Conservation (phyloP, 2,329 filamentous ascomycete genomes). For the Fusarium luffae region DNA sequence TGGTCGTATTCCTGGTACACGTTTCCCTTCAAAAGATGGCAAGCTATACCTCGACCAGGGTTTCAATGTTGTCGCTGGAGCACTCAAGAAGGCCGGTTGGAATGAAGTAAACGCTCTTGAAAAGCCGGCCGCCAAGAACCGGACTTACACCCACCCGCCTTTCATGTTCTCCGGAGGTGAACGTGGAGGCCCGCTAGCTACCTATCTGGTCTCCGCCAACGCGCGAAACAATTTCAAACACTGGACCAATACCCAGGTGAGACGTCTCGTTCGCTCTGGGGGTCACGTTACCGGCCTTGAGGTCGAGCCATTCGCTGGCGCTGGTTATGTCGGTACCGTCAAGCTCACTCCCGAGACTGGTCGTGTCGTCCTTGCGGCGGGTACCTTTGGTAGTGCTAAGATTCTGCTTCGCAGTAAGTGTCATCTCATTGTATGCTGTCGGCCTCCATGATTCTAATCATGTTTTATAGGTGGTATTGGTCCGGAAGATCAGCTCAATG, state of each 20-base stretch:
- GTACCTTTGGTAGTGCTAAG: slow-evolving; percentile 13
- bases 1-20: slow-evolving; percentile 9
- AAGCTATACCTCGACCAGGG: slow-evolving; percentile 19
- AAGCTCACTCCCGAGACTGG: slow-evolving; percentile 19
- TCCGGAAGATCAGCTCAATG: slow-evolving; percentile 6
- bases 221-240: slow-evolving; percentile 6
- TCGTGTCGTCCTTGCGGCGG: slow-evolving; percentile 10
- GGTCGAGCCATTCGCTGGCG: slow-evolving; percentile 8
- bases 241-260: slow-evolving; percentile 19
- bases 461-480: slow-evolving; percentile 2
- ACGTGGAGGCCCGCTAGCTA: slow-evolving; percentile 5
- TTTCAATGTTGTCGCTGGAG: slow-evolving; percentile 7
- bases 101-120: not conserved
- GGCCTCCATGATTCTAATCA: not conserved
- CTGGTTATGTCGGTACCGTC: slow-evolving; percentile 6
- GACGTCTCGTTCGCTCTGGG: slow-evolving; percentile 8
- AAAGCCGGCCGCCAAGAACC: not conserved
- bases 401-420: slow-evolving; percentile 14
- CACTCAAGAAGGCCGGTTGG: slow-evolving; percentile 7
- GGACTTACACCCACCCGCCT: slow-evolving; percentile 5
- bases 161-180: slow-evolving; percentile 12
- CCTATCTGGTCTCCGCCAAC: slow-evolving; percentile 12
- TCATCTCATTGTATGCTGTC: not conserved
- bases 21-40: slow-evolving; percentile 4
- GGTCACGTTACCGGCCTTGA: slow-evolving; percentile 9